phyloP scores from a whole-genome alignment of 2,329 filamentous ascomycete species.

The Aciculosporium take region DNA sequence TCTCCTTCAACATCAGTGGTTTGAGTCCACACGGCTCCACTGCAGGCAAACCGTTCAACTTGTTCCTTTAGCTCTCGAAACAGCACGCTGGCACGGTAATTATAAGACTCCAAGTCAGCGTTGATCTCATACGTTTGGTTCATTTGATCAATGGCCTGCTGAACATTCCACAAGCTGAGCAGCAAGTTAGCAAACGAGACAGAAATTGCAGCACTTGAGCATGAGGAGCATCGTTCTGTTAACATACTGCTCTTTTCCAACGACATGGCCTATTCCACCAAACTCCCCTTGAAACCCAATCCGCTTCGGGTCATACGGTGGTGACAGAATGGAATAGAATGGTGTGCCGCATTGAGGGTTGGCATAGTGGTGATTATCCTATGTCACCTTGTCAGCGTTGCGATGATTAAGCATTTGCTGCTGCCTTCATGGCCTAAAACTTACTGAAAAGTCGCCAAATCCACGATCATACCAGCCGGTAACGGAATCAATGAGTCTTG shows the following conservation, averaged over 20 bases:
- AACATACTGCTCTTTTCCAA: slow-evolving; percentile 44
- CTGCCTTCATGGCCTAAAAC: slow-evolving; percentile 1
- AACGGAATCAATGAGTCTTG: slow-evolving; percentile 46
- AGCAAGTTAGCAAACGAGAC: neutral
- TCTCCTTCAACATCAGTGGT: slow-evolving; percentile 63
- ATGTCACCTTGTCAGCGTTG: neutral
- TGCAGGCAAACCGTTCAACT: slow-evolving; percentile 47
- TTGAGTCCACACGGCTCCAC: slow-evolving; percentile 57
- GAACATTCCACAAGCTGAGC: slow-evolving; percentile 48
- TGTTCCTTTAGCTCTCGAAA: slow-evolving; percentile 48
- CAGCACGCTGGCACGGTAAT: slow-evolving; percentile 47
- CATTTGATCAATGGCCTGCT: slow-evolving; percentile 42
- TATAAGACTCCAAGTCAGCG: slow-evolving; percentile 43
- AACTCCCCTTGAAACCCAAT: slow-evolving; percentile 61
- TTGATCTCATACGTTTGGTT: slow-evolving; percentile 56
- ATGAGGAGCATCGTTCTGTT: neutral
- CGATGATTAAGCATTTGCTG: neutral
- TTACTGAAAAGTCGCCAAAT: slow-evolving; percentile 44
- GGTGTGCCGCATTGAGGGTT: slow-evolving; percentile 58
- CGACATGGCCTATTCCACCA: slow-evolving; percentile 52
- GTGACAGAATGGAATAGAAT: slow-evolving; percentile 44
- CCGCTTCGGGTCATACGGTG: slow-evolving; percentile 40
- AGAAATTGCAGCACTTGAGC: neutral
- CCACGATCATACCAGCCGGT: slow-evolving; percentile 57
- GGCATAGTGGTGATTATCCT: slow-evolving; percentile 60